Conservation (phyloP, 495 filamentous ascomycete species). For the Annulohypoxylon moriforme region DNA sequence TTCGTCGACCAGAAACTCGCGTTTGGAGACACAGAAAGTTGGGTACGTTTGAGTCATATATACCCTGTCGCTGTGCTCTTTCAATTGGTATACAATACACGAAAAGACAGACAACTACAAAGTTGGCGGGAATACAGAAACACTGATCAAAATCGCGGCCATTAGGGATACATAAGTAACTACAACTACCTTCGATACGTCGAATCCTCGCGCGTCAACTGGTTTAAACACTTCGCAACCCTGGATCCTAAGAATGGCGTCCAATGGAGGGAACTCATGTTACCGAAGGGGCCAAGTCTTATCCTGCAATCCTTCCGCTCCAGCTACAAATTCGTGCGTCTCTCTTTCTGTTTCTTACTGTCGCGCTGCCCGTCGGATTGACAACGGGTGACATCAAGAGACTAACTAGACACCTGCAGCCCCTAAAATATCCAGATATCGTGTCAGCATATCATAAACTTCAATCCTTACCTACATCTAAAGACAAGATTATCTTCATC, state of each 20-base stretch:
- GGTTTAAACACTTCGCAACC: conserved; percentile 79
- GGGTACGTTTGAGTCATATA: conserved; percentile 50
- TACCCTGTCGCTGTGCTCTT: neutral
- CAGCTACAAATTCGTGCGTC: conserved; percentile 90
- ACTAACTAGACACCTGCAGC: conserved; percentile 59
- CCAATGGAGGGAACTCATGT: conserved; percentile 78
- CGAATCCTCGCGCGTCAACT: conserved; percentile 85
- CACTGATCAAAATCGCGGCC: conserved; percentile 9
- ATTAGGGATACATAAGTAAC: conserved; percentile 86
- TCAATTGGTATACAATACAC: neutral
- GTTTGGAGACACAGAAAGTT: conserved; percentile 88
- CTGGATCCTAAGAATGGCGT: conserved; percentile 72
- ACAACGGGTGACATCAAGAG: neutral
- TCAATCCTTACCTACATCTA: conserved; percentile 48
- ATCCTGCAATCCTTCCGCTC: conserved; percentile 84
- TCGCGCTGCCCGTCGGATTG: neutral
- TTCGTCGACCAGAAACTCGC: conserved; percentile 78
- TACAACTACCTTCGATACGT: conserved; percentile 86
- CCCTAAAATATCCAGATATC: conserved; percentile 87
- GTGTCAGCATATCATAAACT: conserved; percentile 92
- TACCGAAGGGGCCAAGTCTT: conserved; percentile 73
- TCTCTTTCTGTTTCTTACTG: neutral
- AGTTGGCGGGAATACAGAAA: neutral
- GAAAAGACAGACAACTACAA: conserved; percentile 31
- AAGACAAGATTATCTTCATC: conserved; percentile 55